Evolutionary conservation across 768 basidiomycete species (phyloP).

Genomic region (Boletus barrowsii): DNA sequence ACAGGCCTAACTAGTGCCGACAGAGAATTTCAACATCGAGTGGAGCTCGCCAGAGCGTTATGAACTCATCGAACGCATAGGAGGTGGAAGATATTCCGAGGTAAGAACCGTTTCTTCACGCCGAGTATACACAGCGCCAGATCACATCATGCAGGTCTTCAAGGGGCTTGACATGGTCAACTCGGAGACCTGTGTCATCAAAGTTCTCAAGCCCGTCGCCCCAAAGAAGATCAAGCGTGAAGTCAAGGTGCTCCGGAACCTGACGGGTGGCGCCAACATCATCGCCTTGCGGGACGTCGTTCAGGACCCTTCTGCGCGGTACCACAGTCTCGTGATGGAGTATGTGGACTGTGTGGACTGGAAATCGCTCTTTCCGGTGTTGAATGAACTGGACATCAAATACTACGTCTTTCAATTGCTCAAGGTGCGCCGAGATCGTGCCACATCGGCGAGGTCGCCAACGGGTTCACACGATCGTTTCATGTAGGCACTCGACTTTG

Average conservation of each 20-base stretch:
- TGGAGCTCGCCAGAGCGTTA: constrained; percentile 69
- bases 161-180: constrained; percentile 56
- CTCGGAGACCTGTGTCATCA: constrained; percentile 57
- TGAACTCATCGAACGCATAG: constrained; percentile 61
- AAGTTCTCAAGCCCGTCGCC: constrained; percentile 70
- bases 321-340: constrained; percentile 66
- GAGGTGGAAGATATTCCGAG: constrained; percentile 67
- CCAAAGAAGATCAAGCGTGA: constrained; percentile 69
- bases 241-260: constrained; percentile 68
- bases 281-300: constrained; percentile 66
- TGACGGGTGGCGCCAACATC: constrained; percentile 70
- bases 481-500: constrained; percentile 57
- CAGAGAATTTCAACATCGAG: constrained; percentile 57
- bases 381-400: constrained; percentile 65
- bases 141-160: constrained; percentile 43
- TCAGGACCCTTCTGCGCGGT: constrained; percentile 57
- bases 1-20: constrained; percentile 1
- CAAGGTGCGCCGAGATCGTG: constrained; percentile 34
- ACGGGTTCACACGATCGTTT: neutral
- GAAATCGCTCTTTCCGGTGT: constrained; percentile 52
- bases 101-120: constrained; percentile 25
- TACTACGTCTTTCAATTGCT: constrained; percentile 67
- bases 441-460: neutral
- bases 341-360: constrained; percentile 68
- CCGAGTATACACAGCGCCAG: neutral